These are phyloP conservation scores for Cryphonectria parasitica DNA, from an alignment of 2,329 filamentous ascomycete species.

Conservation along the genomic window DNA sequence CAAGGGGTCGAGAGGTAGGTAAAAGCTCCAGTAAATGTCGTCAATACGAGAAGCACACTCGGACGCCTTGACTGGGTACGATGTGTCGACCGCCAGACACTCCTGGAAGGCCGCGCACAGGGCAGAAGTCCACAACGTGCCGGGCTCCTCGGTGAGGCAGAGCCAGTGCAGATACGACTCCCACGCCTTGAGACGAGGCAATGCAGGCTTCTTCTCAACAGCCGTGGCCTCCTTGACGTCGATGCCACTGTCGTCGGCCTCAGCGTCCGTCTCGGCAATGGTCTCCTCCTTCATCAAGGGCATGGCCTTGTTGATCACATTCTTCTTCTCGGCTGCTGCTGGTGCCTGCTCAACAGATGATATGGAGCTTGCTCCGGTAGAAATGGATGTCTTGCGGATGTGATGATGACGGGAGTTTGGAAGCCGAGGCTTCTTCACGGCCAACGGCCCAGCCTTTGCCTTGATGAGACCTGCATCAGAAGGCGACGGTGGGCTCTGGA, in stretches of 20 bases:
- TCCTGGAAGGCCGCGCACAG: conserved; percentile 26
- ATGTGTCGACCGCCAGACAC: conserved; percentile 11
- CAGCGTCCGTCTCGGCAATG: conserved; percentile 20
- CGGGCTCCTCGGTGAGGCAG: conserved; percentile 24
- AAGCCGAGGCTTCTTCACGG: conserved; percentile 24
- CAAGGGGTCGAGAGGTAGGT: conserved; percentile 25
- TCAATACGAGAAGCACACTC: conserved; percentile 27
- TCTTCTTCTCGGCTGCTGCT: not conserved
- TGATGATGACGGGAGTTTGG: conserved; percentile 25
- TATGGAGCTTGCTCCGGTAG: conserved; percentile 19
- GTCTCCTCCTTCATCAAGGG: conserved; percentile 19
- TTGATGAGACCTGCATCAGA: conserved; percentile 25
- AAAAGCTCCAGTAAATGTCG: conserved; percentile 31
- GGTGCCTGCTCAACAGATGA: not conserved
- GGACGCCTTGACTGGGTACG: conserved; percentile 8
- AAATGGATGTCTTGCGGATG: conserved; percentile 24
- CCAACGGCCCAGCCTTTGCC: conserved; percentile 19
- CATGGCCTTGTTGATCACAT: not conserved
- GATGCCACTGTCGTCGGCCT: not conserved
- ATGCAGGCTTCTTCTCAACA: not conserved
- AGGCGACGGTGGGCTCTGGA: conserved; percentile 26
- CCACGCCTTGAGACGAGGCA: conserved; percentile 24
- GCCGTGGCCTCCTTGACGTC: not conserved
- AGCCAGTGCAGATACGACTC: conserved; percentile 29
- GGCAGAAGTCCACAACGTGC: conserved; percentile 26